Base-by-base conservation (phyloP, 352 stramenopile species). In the Globisporangium rhizosaccharum region DNA sequence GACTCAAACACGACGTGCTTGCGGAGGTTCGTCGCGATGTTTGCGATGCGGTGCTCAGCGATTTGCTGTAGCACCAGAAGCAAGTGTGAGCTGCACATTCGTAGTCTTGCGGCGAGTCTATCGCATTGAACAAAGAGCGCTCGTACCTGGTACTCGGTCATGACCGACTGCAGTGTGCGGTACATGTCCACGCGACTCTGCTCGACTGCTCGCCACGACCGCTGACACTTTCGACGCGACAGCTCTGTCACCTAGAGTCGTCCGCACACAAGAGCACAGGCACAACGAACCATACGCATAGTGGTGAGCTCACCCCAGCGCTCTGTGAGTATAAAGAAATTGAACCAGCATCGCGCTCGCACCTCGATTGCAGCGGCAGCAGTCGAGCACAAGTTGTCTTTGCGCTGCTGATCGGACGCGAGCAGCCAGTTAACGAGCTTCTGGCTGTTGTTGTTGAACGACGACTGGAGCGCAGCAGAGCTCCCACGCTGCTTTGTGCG, bases 1-100 rank as follows among this genome's bases (percentile, higher is more conserved):
- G 81, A 87, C 57, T 90, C 81, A 63, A 92, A 94, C 1, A 92
- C 71, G 2, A 92, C 79, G 42, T 94, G 82, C 52, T 94, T 94
- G 28, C 83, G 82, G 11, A 94, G 63, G 50, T 87, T 92, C 12
- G 73, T 87, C 0, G 76, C 64, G 25, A 94, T 59, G n/a, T 79
- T 90, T 10, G 70, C 75, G 41, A 92, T 86, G 4, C 79, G 72
- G 47, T 87, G 66, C 62, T 92, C 85, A 0, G 85, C 78, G n/a
- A 92, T 79, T 75, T 91, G 77, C 82, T 94, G n/a, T 2, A 36
- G 20, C 26, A 14, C 52, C 2, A 36, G 6, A 44, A 51, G 42
- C 2, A 53, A 50, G 20, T 10, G 56, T 56, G 51, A 36, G 6
- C 17, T n/a, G 42, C 20, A 18, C 2, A 12, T 33, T 44, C 8